These are phyloP conservation scores for Triticum urartu DNA, from an alignment of 176 grass and related monocot genomes.

Conservation along the genomic window DNA sequence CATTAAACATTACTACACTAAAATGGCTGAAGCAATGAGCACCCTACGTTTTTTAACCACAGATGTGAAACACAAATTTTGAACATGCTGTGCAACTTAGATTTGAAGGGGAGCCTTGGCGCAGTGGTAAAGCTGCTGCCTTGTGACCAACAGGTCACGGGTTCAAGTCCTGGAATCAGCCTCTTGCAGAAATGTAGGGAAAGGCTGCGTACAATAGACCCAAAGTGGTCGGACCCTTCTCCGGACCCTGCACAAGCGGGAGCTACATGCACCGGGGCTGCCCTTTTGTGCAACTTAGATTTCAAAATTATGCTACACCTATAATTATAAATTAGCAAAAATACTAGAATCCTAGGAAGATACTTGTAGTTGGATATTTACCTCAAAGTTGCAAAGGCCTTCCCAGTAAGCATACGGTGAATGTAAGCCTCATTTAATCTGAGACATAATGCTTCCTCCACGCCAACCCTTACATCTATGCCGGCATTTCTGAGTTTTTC, in stretches of 20 bases:
- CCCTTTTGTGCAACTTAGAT: background rate
- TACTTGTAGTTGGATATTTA: slow-evolving; percentile 21
- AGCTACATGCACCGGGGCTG: too few relatives aligned
- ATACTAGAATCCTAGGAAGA: background rate
- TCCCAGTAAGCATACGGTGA: slow-evolving; percentile 77
- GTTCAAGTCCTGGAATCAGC: too few relatives aligned
- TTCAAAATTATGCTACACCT: background rate
- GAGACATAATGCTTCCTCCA: slow-evolving; percentile 70
- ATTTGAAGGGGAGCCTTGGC: background rate
- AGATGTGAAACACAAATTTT: background rate
- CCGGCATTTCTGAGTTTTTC: slow-evolving; percentile 65
- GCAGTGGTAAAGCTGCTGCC: too few relatives aligned
- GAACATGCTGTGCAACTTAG: background rate
- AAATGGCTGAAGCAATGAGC: background rate
- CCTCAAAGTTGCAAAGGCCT: slow-evolving; percentile 84
- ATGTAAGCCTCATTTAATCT: slow-evolving; percentile 81
- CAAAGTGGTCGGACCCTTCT: too few relatives aligned
- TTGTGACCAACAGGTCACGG: too few relatives aligned
- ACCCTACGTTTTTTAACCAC: background rate
- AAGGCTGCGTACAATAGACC: too few relatives aligned
- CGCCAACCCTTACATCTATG: slow-evolving; percentile 59
- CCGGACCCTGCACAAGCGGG: too few relatives aligned
- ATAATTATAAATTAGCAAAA: background rate
- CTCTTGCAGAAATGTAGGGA: too few relatives aligned
- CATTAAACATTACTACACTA: background rate